Conservation (phyloP, 768 basidiomycete genomes). For the Strobilomyces dryophilus region DNA sequence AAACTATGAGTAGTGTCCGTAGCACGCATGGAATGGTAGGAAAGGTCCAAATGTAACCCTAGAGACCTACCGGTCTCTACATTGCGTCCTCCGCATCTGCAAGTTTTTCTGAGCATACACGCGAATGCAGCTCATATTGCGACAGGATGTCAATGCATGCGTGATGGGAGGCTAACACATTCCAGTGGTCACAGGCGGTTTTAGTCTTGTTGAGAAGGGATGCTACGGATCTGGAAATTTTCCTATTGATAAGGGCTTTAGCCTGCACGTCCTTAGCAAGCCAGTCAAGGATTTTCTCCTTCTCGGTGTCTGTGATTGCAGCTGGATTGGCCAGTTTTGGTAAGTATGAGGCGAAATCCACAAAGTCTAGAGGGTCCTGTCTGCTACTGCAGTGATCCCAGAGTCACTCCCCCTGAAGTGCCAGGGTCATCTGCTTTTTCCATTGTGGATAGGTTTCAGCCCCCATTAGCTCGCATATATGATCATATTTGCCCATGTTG, state of each 20-base stretch:
- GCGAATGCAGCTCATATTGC: background rate
- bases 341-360: background rate
- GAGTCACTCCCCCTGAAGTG: background rate
- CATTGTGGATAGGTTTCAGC: background rate
- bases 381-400: constrained; percentile 4
- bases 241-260: background rate
- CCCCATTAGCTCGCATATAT: constrained; percentile 7
- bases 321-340: background rate
- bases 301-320: background rate
- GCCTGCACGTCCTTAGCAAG: background rate
- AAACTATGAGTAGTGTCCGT: no score
- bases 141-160: rapidly evolving
- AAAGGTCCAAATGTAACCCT: no score
- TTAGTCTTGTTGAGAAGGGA: background rate
- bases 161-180: rapidly evolving
- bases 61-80: no score
- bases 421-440: background rate
- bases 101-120: background rate
- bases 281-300: background rate
- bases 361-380: background rate
- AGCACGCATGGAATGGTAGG: no score
- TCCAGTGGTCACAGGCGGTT: background rate
- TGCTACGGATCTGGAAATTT: rapidly evolving
- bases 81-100: background rate
- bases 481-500: constrained; percentile 6